Percentiles rank a stretch among this genome's conserved stretches.
phyloP scores from a whole-genome alignment of 2,329 filamentous ascomycete species.

The Penicillium olsonii region DNA sequence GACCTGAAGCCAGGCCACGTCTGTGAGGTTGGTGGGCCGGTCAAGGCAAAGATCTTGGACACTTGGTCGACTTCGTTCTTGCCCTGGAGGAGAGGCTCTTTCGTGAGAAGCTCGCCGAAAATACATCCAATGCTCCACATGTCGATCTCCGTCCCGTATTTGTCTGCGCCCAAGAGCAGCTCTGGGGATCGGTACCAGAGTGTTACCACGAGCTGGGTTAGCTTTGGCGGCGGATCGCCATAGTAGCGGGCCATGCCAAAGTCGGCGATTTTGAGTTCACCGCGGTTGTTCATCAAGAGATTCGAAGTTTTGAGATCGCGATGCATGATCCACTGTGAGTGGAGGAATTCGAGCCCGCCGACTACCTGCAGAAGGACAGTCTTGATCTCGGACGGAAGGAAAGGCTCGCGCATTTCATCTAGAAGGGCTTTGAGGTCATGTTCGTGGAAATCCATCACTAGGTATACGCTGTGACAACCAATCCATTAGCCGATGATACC shows the following conservation, averaged over 20 bases:
- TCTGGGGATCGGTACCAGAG: constrained; percentile 96
- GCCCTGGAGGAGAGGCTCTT: constrained; percentile 80
- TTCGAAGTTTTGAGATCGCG: constrained; percentile 94
- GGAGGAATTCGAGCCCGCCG: constrained; percentile 79
- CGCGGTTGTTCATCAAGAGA: constrained; percentile 91
- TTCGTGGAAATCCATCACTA: constrained; percentile 97
- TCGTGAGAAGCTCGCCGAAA: constrained; percentile 84
- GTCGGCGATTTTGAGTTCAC: constrained; percentile 92
- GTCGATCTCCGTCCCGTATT: constrained; percentile 77
- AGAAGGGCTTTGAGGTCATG: constrained; percentile 94
- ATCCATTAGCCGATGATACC: background rate
- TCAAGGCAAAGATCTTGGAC: constrained; percentile 82
- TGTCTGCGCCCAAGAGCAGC: constrained; percentile 75
- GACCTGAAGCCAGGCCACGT: constrained; percentile 84
- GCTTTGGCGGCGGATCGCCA: constrained; percentile 71
- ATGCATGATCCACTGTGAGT: constrained; percentile 87
- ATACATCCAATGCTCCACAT: constrained; percentile 98
- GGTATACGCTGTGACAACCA: constrained; percentile 66
- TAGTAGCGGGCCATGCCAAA: constrained; percentile 97
- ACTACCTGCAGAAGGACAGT: constrained; percentile 82
- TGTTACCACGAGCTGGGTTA: constrained; percentile 93
- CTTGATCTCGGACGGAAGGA: constrained; percentile 89
- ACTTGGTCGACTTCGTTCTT: constrained; percentile 92
- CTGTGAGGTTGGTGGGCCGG: constrained; percentile 79
- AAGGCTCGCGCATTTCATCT: constrained; percentile 91